Evolutionary conservation across 306 rosid genomes (phyloP).

Genomic region (Albizia julibrissin): DNA sequence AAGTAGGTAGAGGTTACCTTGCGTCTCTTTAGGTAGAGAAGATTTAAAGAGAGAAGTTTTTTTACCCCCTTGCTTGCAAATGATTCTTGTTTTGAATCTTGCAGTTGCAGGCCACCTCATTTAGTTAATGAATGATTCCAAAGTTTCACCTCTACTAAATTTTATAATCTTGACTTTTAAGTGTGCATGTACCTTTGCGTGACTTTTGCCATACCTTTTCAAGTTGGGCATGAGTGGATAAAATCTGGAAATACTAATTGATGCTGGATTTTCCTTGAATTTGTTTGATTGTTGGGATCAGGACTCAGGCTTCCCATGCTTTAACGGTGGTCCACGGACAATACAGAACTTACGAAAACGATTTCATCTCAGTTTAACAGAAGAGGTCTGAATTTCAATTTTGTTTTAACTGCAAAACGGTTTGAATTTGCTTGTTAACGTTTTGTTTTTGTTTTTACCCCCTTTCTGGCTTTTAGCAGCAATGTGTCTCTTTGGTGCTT

Average conservation of each 20-base stretch:
- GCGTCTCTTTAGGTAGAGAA: constrained; percentile 15
- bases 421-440: constrained; percentile 22
- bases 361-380: constrained; percentile 88
- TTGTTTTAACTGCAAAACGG: neutral
- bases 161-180: constrained; percentile 6
- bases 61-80: constrained; percentile 1
- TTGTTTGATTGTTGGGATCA: constrained; percentile 43
- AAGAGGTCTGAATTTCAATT: constrained; percentile 69
- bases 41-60: constrained; percentile 11
- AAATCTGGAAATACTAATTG: constrained; percentile 25
- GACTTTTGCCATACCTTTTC: constrained; percentile 6
- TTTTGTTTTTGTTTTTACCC: neutral
- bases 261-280: constrained; percentile 29
- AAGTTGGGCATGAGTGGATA: constrained; percentile 18
- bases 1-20: constrained; percentile 18
- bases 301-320: constrained; percentile 99
- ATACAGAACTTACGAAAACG: constrained; percentile 95
- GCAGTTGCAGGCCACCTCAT: constrained; percentile 9
- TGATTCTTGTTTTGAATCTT: constrained; percentile 21
- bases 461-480: constrained; percentile 52
- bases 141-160: neutral
- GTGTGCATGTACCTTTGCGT: constrained; percentile 11
- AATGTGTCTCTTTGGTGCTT: constrained; percentile 97
- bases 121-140: neutral
- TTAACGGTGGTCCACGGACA: constrained; percentile 93